A percentile compares a stretch with the other conserved stretches of the same genome.
phyloP scores from a whole-genome alignment of 2,329 filamentous ascomycete species.

The Botrytis squamosa region DNA sequence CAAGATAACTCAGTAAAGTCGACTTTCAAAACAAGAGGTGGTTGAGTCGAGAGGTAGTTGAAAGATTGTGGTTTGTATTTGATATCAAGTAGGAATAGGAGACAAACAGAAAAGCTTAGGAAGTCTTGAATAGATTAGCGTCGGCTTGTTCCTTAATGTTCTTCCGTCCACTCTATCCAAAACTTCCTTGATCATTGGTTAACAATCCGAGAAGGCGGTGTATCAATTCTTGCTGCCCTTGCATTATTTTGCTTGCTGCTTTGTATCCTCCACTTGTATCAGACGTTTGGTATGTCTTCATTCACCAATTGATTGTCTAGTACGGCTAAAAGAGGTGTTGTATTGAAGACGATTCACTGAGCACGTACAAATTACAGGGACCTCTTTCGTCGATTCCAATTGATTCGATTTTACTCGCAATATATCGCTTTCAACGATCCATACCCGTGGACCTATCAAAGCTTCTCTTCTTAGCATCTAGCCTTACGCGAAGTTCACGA shows the following conservation, averaged over 20 bases:
- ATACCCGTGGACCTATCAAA: background rate
- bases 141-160: constrained; percentile 15
- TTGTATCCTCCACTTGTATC: background rate
- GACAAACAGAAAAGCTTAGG: constrained; percentile 21
- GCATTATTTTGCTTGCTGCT: background rate
- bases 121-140: constrained; percentile 18
- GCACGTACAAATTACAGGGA: background rate
- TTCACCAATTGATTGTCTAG: background rate
- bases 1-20: background rate
- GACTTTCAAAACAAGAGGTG: constrained; percentile 2
- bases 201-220: constrained; percentile 12
- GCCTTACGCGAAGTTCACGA: constrained; percentile 1
- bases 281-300: background rate
- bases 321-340: background rate
- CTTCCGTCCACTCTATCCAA: constrained; percentile 9
- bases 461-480: background rate
- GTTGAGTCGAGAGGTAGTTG: constrained; percentile 1
- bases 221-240: background rate
- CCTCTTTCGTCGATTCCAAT: background rate
- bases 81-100: constrained; percentile 23
- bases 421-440: background rate
- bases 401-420: background rate
- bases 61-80: constrained; percentile 15
- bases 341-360: background rate
- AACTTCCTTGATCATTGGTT: constrained; percentile 17